Conservation (phyloP, 139 green algal genomes). For the Asterochloris sp. region DNA sequence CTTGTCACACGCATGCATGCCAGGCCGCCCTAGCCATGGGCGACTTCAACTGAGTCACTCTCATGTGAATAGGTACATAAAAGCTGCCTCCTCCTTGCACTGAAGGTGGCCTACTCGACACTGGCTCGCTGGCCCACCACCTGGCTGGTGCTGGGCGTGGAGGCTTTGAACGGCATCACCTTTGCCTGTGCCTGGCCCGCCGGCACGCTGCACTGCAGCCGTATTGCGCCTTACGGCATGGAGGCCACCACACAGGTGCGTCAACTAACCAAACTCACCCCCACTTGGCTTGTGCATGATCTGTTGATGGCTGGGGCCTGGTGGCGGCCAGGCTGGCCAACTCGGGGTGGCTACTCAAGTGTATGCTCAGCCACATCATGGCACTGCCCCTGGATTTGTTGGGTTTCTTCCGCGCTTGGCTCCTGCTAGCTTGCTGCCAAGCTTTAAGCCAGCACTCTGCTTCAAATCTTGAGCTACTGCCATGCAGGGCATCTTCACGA, state of each 20-base stretch:
- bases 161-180: constrained; percentile 44
- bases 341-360: not conserved
- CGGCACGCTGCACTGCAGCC: constrained; percentile 27
- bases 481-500: constrained; percentile 33
- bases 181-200: constrained; percentile 39
- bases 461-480: not conserved
- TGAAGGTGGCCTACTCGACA: constrained; percentile 1
- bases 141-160: constrained; percentile 12
- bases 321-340: not conserved
- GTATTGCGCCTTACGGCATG: constrained; percentile 29
- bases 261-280: not conserved
- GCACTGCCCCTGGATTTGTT: too few relatives aligned
- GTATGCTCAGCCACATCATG: too few relatives aligned
- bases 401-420: too few relatives aligned
- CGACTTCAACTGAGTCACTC: too few relatives aligned
- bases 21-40: too few relatives aligned
- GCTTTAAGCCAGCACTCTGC: not conserved
- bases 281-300: not conserved
- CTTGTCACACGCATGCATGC: too few relatives aligned
- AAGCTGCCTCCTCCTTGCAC: not conserved
- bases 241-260: constrained; percentile 37
- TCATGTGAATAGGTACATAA: too few relatives aligned
- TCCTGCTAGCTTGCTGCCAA: too few relatives aligned
- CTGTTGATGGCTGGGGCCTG: not conserved
- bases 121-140: constrained; percentile 5